Base-by-base conservation (phyloP, 2,329 filamentous ascomycete genomes). In the Aspergillus ustus region DNA sequence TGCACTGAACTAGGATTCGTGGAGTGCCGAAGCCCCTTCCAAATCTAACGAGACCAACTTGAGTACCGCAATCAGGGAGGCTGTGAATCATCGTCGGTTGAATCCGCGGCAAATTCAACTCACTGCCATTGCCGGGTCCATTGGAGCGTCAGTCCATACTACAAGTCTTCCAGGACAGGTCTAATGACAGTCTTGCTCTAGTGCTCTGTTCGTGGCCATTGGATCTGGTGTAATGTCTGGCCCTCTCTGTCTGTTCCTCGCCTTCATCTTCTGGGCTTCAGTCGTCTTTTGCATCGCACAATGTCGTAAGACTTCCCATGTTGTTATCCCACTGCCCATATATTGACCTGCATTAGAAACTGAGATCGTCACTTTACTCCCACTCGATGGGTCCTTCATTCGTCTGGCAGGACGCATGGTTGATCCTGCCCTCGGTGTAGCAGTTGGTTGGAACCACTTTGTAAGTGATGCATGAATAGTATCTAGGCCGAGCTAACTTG, bases 361-460 rank as follows among this genome's bases (percentile, higher is more conserved):
- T 3, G 54, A 57, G 29, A 57, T 57, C 9, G 54, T 57, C 54
- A 57, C 29, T 3, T n/a, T 57, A 9, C 45, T 57, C 19, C 54
- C 54, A 1, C 54, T 57, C 4, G 54, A 57, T 29, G 54, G 54
- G 17, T 46, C 54, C 3, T 57, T 57, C 19, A 57, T 57, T 28
- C 54, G 54, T 43, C 45, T 57, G 19, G 54, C 54, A 28, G 54
- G 45, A 13, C 54, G 54, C 17, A 57, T 57, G 29, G 54, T 50
- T 50, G 45, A 57, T 20, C 54, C 54, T 43, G 54, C 54, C 29
- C 54, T 57, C 3, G 54, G 54, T 15, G 45, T 57, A 2, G 54
- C 54, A 15, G 54, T 57, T n/a, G 54, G 54, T 4, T 57, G 45
- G 31, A 57, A 57, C 40, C 54, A 57, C 20, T 57, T 57, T 37